Percentiles rank a stretch among this genome's conserved stretches.
Evolutionary conservation across 2,329 filamentous ascomycete genomes (phyloP).

Genomic region (Penicillium sp.): DNA sequence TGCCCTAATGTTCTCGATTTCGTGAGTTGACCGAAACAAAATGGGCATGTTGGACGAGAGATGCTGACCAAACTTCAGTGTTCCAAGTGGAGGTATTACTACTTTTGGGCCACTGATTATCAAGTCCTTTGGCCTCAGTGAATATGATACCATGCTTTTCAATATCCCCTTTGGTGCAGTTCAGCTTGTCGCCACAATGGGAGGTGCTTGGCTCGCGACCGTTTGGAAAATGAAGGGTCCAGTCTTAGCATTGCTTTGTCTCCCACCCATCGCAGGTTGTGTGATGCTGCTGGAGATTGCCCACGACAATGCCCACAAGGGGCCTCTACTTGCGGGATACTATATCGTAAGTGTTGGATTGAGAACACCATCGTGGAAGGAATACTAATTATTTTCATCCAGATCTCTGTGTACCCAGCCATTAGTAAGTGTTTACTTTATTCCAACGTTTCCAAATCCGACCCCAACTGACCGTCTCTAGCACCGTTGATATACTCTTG

Average conservation of each 20-base stretch:
- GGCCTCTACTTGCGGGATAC: slow-evolving; percentile 49
- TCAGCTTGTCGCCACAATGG: slow-evolving; percentile 53
- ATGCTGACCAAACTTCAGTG: slow-evolving; percentile 24
- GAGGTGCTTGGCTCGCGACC: slow-evolving; percentile 49
- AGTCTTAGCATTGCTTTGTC: slow-evolving; percentile 46
- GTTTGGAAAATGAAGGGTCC: slow-evolving; percentile 49
- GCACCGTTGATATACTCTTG: slow-evolving; percentile 63
- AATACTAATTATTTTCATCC: background rate
- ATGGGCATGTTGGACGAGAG: background rate
- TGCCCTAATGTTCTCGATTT: slow-evolving; percentile 46
- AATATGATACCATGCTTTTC: slow-evolving; percentile 51
- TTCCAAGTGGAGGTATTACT: slow-evolving; percentile 51
- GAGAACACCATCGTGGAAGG: background rate
- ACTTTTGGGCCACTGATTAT: slow-evolving; percentile 54
- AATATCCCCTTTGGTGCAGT: slow-evolving; percentile 55
- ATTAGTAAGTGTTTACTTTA: slow-evolving; percentile 36
- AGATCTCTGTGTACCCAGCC: slow-evolving; percentile 53
- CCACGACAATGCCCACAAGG: slow-evolving; percentile 41
- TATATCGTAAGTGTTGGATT: slow-evolving; percentile 36
- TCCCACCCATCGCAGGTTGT: slow-evolving; percentile 51
- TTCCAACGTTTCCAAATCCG: background rate
- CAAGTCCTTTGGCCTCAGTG: slow-evolving; percentile 49
- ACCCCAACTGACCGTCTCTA: slow-evolving; percentile 20
- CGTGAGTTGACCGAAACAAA: slow-evolving; percentile 27
- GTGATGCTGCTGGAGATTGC: slow-evolving; percentile 47